Evolutionary conservation across 202 grass and related monocot species (phyloP), one percentile per base, ranked within the genome.

Genomic region (Carex sylvatica): DNA sequence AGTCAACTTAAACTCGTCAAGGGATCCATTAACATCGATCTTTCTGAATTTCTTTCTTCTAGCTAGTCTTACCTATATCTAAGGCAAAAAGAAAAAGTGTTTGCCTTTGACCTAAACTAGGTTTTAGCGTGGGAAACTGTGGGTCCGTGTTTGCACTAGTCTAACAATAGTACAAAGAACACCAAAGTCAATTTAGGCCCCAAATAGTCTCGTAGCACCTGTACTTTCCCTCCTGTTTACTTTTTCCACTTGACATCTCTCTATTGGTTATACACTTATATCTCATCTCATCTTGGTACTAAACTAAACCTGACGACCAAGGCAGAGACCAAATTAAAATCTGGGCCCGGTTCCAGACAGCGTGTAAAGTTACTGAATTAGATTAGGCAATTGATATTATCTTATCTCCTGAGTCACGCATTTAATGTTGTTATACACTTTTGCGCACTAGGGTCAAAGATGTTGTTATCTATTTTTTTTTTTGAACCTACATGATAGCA

Each of bases 21-120:
- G 35, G 40, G 53, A 65, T 28, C 60, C 22, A 54, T 67, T 49
- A 24, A 18, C 6, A 56, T 1, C 28, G 28, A 28, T 28, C 2
- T 35, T 58, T 2, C 26, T 77, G 52, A 53, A 82, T 23, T n/a
- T n/a, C n/a, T 38, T 36, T 66, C 44, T 64, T 9, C 44, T 35
- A 56, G 42, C 44, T 33, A 56, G 42, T 82, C 80, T 82, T 66
- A 82, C 80, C 80, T 70, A 8, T 24, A 35, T 69, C 44, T 70
- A 4, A 82, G 61, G 80, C 65, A 70, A 67, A 69, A 49, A 12
- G 18, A 63, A 66, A 65, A 33, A 31, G 9, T 61, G 20, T 3
- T 9, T 54, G 12, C 23, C 6, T 82, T 82, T 54, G 79, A 82
- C 44, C 67, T 6, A 15, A 60, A 33, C 28, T 11, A 30, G 62